Evolutionary conservation across 75 land plant genomes (phyloP), one percentile per base, ranked within the genome.

Genomic region (Azolla pinnata): DNA sequence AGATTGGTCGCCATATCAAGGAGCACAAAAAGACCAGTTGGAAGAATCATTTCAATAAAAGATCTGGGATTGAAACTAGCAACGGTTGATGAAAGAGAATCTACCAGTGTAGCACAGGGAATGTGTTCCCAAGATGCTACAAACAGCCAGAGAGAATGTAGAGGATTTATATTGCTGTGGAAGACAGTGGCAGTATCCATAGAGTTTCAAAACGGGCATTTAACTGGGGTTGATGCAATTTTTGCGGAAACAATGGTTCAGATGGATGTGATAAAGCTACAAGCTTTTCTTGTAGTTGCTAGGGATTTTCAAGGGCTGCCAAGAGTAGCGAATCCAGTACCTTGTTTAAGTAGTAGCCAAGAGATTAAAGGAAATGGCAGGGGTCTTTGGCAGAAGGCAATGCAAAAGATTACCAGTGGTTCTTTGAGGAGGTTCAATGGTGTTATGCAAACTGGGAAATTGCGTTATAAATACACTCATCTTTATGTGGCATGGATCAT

Each of bases 241-340:
- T 46, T 66, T 44, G 31, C 61, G n/a, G 68, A 66, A 66, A 59
- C 46, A 21, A 23, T 66, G 17, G 33, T 66, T 23, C 60, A 59
- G 50, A 40, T 66, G 30, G 58, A 56, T 58, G 46, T 59, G 17
- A 25, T 31, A 42, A 60, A 66, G 30, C 32, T 56, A 29, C 47
- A 66, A 33, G 61, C 46, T 31, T 29, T 66, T 17, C 27, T 57
- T 19, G 31, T 57, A 10, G 50, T 56, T 29, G 31, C 33, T 42
- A 51, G 48, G 2, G 47, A 56, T 29, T 54, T 45, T 20, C 30
- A 66, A 52, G 68, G 68, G 29, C 30, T 60, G 25, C 45, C 58
- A 35, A 24, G 16, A 16, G 56, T 2, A 4, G 16, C 29, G 24
- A 2, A 4, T 5, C 16, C 4, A 54, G 56, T 28, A 54, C 2